These are phyloP conservation scores for Aspergillus leporis DNA, from an alignment of 495 filamentous ascomycete species.

Conservation along the genomic window DNA sequence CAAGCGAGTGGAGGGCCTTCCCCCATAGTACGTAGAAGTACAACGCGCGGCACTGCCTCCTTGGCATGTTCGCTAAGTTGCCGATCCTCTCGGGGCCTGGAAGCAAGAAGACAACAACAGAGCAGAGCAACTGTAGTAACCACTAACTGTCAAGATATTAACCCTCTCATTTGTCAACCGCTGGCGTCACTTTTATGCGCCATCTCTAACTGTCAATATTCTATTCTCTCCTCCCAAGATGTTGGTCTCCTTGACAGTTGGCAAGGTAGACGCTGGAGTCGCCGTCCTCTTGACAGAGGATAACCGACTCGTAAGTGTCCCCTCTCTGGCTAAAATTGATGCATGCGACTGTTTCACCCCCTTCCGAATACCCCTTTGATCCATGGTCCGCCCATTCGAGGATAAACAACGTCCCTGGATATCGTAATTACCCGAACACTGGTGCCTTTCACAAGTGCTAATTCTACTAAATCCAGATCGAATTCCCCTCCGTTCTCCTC, in stretches of 20 bases:
- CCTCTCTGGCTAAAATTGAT: slow-evolving; percentile 11
- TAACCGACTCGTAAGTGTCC: slow-evolving; percentile 80
- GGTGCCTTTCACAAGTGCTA: slow-evolving; percentile 4
- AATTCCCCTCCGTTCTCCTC: slow-evolving; percentile 97
- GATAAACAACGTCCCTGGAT: background rate
- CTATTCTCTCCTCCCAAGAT: slow-evolving; percentile 47
- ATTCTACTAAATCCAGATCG: slow-evolving; percentile 63
- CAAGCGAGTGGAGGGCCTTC: background rate
- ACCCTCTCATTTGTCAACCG: slow-evolving; percentile 1
- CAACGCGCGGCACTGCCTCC: slow-evolving; percentile 20
- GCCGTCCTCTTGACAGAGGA: slow-evolving; percentile 95
- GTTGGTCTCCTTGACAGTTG: slow-evolving; percentile 96
- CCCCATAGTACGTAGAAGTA: background rate
- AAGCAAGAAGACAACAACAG: slow-evolving; percentile 7
- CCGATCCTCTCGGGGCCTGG: slow-evolving; percentile 18
- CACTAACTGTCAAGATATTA: slow-evolving; percentile 12
- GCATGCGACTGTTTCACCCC: slow-evolving; percentile 9
- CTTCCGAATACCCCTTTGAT: background rate
- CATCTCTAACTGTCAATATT: background rate
- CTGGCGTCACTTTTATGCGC: slow-evolving; percentile 9
- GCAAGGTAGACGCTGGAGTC: slow-evolving; percentile 98
- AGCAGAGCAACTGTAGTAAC: slow-evolving; percentile 1
- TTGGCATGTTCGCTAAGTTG: slow-evolving; percentile 22
- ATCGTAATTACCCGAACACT: slow-evolving; percentile 1
- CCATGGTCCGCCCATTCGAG: background rate